Base-by-base conservation (phyloP, 176 grass and related monocot genomes). In the Paspalum notatum region DNA sequence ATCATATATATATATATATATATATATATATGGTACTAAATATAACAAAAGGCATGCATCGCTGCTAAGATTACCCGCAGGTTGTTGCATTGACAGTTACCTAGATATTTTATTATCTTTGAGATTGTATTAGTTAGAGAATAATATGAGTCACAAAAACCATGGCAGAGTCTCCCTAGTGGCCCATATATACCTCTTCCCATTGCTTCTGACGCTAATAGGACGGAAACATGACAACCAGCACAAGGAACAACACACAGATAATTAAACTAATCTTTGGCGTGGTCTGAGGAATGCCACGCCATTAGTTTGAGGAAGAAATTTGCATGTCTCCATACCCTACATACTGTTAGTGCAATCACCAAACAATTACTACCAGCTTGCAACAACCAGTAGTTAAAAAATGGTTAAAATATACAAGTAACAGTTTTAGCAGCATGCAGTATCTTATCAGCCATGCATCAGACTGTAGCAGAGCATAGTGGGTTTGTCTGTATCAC, bases 401-500 rank as follows among this genome's bases (percentile, higher is more conserved):
- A 62, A 39, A 14, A 63, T 37, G 11, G 13, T 56, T 74, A 74
- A 72, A 16, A 63, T 12, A 79, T 32, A 59, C 40, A 42, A 73
- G 50, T 41, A 73, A 54, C 27, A 49, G 40, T 44, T n/a, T 72
- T 49, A 78, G 16, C 51, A 68, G 44, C 59, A 51, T 12, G 26
- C 24, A 70, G 54, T 32, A 16, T 37, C 26, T 18, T 54, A 21
- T 46, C 39, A 49, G 54, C 22, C 13, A 79, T 51, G 17, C 13
- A 79, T 51, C 18, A 74, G 68, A 26, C 77, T 85, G 58, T 72
- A 59, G 56, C 64, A 50, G 57, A 43, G 77, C 57, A 82, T 66
- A 82, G 78, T 85, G 83, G 78, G 58, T 77, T 85, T 89, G 83
- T 89, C 83, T 89, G 78, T 85, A 82, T 89, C 87, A 89, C 54